Evolutionary conservation across 495 filamentous ascomycete species (phyloP).

Genomic region (Daldinia grandis): DNA sequence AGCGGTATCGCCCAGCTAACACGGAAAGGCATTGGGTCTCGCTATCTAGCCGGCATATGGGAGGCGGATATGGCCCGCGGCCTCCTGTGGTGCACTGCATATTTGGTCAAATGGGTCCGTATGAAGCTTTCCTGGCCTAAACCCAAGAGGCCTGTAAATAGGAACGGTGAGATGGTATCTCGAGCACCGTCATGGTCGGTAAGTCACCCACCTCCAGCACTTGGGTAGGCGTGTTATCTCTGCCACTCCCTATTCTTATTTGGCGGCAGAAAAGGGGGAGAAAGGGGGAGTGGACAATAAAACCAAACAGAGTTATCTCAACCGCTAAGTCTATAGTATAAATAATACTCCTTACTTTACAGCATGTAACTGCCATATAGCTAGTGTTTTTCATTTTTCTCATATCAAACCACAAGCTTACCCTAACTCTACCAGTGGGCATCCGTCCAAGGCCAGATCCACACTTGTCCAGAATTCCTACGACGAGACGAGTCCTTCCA

Average conservation of each 20-base stretch:
- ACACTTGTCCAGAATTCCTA: neutral
- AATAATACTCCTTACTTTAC: neutral
- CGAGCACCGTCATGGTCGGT: constrained; percentile 37
- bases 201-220: neutral
- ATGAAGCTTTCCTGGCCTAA: neutral
- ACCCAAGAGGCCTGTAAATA: constrained; percentile 7
- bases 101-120: neutral
- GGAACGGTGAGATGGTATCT: constrained; percentile 5
- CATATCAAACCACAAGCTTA: neutral
- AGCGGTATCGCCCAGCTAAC: constrained; percentile 33
- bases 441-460: constrained; percentile 27
- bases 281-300: too few relatives aligned
- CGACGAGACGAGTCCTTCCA: neutral
- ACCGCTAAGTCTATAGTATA: neutral
- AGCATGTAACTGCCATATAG: neutral
- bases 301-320: neutral
- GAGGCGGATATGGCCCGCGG: constrained; percentile 30
- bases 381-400: too few relatives aligned
- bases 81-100: constrained; percentile 19
- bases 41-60: constrained; percentile 35
- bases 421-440: constrained; percentile 18
- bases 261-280: neutral
- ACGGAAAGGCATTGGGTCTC: constrained; percentile 17
- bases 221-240: neutral
- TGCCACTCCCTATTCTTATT: neutral